phyloP scores from a whole-genome alignment of 352 stramenopile genomes.

The Pythium scleroteichum region DNA sequence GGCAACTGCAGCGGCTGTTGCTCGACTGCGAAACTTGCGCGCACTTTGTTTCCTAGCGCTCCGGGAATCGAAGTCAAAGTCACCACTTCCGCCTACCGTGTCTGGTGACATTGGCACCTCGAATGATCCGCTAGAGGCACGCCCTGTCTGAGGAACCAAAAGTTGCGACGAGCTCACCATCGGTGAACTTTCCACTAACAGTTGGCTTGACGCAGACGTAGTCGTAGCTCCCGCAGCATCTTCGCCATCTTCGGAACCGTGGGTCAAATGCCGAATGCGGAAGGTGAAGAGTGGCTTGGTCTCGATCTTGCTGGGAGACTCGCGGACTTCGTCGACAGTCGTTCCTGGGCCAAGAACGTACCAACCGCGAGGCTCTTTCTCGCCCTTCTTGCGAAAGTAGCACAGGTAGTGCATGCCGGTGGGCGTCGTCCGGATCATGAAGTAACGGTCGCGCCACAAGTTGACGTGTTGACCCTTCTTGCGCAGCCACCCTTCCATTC shows the following conservation, averaged over 20 bases:
- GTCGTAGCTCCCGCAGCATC: conserved; percentile 20
- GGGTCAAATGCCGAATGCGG: conserved; percentile 64
- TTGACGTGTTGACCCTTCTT: conserved; percentile 89
- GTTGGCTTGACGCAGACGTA: conserved; percentile 16
- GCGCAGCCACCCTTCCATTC: conserved; percentile 84
- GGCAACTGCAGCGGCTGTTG: conserved; percentile 62
- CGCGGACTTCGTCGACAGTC: conserved; percentile 81
- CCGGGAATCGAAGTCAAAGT: conserved; percentile 57
- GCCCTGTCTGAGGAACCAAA: conserved; percentile 24
- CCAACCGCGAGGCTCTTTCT: conserved; percentile 81
- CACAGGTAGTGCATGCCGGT: conserved; percentile 81
- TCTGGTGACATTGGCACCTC: conserved; percentile 34
- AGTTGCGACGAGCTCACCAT: conserved; percentile 27
- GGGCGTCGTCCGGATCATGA: conserved; percentile 84
- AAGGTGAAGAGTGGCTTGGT: conserved; percentile 88
- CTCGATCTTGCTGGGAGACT: conserved; percentile 87
- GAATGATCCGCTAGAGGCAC: conserved; percentile 13
- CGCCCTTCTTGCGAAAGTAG: conserved; percentile 85
- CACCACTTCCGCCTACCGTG: conserved; percentile 15
- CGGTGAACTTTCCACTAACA: conserved; percentile 33
- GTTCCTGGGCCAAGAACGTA: conserved; percentile 79
- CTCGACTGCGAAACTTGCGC: conserved; percentile 63
- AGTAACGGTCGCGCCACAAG: conserved; percentile 84
- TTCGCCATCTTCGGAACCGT: conserved; percentile 53
- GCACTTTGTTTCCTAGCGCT: conserved; percentile 51